phyloP scores from a whole-genome alignment of 108 stramenopile genomes.

The Licmophora abbreviata region DNA sequence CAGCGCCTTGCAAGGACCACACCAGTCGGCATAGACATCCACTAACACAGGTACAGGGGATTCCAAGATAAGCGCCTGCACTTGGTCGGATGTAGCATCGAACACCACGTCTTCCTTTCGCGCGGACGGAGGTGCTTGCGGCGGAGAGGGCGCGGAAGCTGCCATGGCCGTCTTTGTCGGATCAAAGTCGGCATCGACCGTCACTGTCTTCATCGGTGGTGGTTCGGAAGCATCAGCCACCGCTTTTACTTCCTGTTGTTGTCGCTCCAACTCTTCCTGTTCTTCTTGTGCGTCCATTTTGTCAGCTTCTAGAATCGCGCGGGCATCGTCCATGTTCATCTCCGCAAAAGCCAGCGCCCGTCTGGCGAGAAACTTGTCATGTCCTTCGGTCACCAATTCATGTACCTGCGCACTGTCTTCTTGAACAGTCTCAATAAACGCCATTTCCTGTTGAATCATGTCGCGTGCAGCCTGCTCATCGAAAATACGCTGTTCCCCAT shows the following conservation, averaged over 20 bases:
- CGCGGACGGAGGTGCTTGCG: conserved; percentile 32
- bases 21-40: conserved; percentile 83
- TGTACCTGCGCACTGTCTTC: conserved; percentile 51
- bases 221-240: conserved; percentile 9
- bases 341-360: conserved; percentile 77
- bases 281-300: conserved; percentile 67
- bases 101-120: conserved; percentile 73
- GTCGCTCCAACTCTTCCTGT: conserved; percentile 17
- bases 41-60: conserved; percentile 83
- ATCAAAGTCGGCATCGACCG: conserved; percentile 70
- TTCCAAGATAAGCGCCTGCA: conserved; percentile 74
- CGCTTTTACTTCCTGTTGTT: conserved; percentile 13
- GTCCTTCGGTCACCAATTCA: conserved; percentile 56
- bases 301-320: conserved; percentile 81
- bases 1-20: conserved; percentile 73
- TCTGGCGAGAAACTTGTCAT: conserved; percentile 47
- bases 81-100: conserved; percentile 57
- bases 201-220: conserved; percentile 32
- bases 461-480: conserved; percentile 53
- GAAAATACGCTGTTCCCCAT: conserved; percentile 16
- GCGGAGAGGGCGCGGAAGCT: conserved; percentile 10
- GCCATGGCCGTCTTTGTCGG: conserved; percentile 31
- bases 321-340: conserved; percentile 65
- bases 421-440: conserved; percentile 49
- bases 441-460: conserved; percentile 63